phyloP scores from a whole-genome alignment of 192 early-diverging fungal species.

The Geranomyces variabilis region DNA sequence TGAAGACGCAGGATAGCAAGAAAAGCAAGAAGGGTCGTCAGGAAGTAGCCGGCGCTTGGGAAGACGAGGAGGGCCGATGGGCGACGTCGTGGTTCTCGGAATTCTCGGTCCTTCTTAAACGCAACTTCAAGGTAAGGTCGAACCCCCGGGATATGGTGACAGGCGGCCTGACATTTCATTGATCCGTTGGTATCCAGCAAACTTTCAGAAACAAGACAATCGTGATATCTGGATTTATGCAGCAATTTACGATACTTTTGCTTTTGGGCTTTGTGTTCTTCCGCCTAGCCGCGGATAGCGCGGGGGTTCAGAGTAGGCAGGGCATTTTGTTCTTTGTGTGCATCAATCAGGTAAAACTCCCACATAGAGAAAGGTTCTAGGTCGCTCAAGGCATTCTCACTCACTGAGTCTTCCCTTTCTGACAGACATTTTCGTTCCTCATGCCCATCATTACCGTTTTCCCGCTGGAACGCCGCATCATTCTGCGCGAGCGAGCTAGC shows the following conservation, averaged over 20 bases:
- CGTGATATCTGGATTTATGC: constrained; percentile 3
- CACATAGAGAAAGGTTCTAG: no score
- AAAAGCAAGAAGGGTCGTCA: constrained; percentile 13
- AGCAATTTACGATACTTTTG: constrained; percentile 48
- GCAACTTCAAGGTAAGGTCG: constrained; percentile 33
- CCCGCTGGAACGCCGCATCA: constrained; percentile 53
- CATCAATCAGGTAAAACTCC: constrained; percentile 52
- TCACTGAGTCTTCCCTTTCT: no score
- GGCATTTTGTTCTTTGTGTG: constrained; percentile 67
- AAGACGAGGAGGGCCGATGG: neutral
- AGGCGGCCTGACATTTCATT: neutral
- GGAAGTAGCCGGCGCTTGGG: neutral
- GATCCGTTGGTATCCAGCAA: constrained; percentile 18
- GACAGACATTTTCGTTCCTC: constrained; percentile 37
- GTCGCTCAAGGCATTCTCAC: no score
- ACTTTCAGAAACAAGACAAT: constrained; percentile 3
- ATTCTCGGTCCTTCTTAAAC: constrained; percentile 6
- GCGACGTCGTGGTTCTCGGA: constrained; percentile 13
- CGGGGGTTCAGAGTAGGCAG: constrained; percentile 63
- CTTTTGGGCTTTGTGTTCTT: constrained; percentile 64
- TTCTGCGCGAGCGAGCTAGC: constrained; percentile 67
- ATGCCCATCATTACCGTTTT: constrained; percentile 55
- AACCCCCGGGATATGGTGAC: no score
- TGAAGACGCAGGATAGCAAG: neutral
- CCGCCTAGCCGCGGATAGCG: constrained; percentile 47